Evolutionary conservation across 495 filamentous ascomycete species (phyloP).

Genomic region (Hypoxylon intermedium): DNA sequence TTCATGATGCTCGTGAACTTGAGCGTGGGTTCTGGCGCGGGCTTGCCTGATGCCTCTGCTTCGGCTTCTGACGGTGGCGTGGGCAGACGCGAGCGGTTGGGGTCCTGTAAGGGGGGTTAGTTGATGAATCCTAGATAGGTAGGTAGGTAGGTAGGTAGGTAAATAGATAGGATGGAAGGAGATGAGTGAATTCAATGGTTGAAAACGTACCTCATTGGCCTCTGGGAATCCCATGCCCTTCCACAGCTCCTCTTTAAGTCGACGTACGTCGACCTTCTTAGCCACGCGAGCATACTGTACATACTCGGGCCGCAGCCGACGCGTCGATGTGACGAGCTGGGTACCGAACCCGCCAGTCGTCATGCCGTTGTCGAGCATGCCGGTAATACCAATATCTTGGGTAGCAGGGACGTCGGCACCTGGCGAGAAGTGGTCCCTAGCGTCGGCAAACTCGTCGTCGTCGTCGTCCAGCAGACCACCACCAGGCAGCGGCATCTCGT

Average conservation of each 20-base stretch:
- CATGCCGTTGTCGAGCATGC: conserved; percentile 56
- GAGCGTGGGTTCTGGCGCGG: conserved; percentile 57
- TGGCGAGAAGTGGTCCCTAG: conserved; percentile 86
- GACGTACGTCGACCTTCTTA: conserved; percentile 97
- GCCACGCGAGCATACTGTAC: conserved; percentile 95
- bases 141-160: background rate
- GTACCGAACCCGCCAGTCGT: conserved; percentile 79
- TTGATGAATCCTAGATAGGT: background rate
- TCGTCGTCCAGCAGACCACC: conserved; percentile 81
- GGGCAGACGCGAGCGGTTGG: conserved; percentile 39
- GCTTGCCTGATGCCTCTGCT: conserved; percentile 43
- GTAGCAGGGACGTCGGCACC: conserved; percentile 61
- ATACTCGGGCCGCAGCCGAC: conserved; percentile 87
- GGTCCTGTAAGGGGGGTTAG: conserved; percentile 29
- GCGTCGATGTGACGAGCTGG: conserved; percentile 87
- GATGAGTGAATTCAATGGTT: background rate
- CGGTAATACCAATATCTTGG: conserved; percentile 53
- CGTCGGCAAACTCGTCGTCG: conserved; percentile 84
- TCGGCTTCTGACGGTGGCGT: conserved; percentile 40
- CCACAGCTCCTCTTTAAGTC: conserved; percentile 97
- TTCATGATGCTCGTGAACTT: conserved; percentile 94
- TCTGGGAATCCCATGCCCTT: conserved; percentile 76
- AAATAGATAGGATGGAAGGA: background rate
- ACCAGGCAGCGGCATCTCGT: conserved; percentile 78
- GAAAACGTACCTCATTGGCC: conserved; percentile 50